A percentile compares a stretch with the other conserved stretches of the same genome.
phyloP scores from a whole-genome alignment of 2,329 filamentous ascomycete genomes.

The Fusarium goolgardi region DNA sequence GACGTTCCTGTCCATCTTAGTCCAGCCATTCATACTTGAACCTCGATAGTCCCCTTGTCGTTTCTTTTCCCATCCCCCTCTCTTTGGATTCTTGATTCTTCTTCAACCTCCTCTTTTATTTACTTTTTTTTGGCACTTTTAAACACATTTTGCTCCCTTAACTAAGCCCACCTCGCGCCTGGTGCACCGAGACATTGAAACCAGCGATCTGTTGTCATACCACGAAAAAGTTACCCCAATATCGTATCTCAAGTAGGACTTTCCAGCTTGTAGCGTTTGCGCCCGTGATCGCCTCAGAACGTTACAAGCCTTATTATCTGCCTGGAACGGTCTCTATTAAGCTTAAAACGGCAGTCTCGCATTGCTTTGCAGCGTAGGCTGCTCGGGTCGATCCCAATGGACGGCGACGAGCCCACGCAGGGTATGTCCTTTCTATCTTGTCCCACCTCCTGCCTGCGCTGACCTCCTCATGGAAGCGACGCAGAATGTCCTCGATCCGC shows the following conservation, averaged over 20 bases:
- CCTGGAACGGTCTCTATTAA: conserved; percentile 20
- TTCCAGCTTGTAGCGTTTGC: conserved; percentile 23
- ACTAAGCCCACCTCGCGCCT: conserved; percentile 5
- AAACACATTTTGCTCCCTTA: conserved; percentile 6
- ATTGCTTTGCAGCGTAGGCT: conserved; percentile 44
- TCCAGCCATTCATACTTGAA: conserved; percentile 17
- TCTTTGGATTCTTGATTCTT: conserved; percentile 29
- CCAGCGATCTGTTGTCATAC: conserved; percentile 21
- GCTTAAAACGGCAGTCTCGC: conserved; percentile 33
- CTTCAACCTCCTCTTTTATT: conserved; percentile 17
- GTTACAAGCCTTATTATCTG: conserved; percentile 7
- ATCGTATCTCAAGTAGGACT: conserved; percentile 8
- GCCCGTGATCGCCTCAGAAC: conserved; percentile 26
- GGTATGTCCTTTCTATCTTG: conserved; percentile 45
- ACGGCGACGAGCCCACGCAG: conserved; percentile 59
- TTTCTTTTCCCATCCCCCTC: conserved; percentile 41
- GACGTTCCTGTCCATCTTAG: conserved; percentile 29
- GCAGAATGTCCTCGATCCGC: conserved; percentile 83
- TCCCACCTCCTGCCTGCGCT: conserved; percentile 21
- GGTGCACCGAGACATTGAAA: conserved; percentile 23
- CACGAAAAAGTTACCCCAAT: conserved; percentile 24
- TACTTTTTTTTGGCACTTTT: conserved; percentile 12
- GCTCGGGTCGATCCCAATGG: conserved; percentile 55
- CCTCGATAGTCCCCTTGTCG: conserved; percentile 32
- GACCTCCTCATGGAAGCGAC: conserved; percentile 65